Base-by-base conservation (phyloP, 83 land plant genomes). In the Picea abies region DNA sequence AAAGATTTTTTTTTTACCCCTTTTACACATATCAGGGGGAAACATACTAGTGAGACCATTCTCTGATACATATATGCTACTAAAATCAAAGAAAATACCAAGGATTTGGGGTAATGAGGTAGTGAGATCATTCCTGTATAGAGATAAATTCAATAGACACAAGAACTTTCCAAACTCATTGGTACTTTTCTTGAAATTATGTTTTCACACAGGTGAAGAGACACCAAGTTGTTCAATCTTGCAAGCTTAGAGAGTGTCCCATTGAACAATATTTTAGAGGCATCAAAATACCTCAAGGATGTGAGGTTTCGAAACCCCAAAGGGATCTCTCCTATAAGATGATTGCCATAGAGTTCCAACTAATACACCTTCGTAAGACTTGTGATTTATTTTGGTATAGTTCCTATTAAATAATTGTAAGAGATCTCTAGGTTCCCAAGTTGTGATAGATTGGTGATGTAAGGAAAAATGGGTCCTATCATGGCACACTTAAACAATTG, bases 281-380 rank as follows among this genome's bases (percentile, higher is more conserved):
- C 37, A 68, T 68, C 72, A 68, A 68, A 68, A 14, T 68, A 12
- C 72, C 29, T 68, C 37, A 68, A 5, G 15, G 14, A 68, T 1
- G 17, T 68, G 4, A 68, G 72, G 72, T 68, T 68, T 37, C n/a
- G n/a, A 39, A 39, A 39, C 41, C 41, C 1, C 2, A 3, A 39
- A 39, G 41, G 41, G 5, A 92, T 86, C 47, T 61, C 81, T 1
- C 96, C 94, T 4, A 62, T 60, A 22, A 94, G 84, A 23, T 85
- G 47, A 80, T 95, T 96, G 80, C 86, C 88, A 76, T 91, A 90
- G 9, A n/a, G n/a, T n/a, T n/a, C n/a, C n/a, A n/a, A n/a, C n/a
- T n/a, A n/a, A n/a, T n/a, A n/a, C n/a, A n/a, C n/a, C n/a, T n/a
- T n/a, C n/a, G n/a, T n/a, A n/a, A n/a, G n/a, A n/a, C n/a, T n/a